Base-by-base conservation (phyloP, 192 early-diverging fungal species). In the Chytriomyces hyalinus region DNA sequence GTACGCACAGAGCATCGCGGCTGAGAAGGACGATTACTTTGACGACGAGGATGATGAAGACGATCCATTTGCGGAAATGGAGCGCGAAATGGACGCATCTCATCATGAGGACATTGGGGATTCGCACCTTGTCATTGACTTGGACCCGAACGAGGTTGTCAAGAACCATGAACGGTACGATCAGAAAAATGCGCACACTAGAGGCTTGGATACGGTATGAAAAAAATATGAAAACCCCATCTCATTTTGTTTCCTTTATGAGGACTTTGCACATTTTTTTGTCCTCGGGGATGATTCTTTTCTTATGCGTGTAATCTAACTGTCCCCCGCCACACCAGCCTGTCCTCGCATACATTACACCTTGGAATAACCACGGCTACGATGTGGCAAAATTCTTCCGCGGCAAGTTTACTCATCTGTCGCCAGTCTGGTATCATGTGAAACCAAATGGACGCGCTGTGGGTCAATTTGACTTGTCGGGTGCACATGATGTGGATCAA, bases 291-390 rank as follows among this genome's bases (percentile, higher is more conserved):
- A 26, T 26, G 24, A 26, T 26, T 26, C 24, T 36, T 36, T 36
- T 36, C 36, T 36, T 36, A 36, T 36, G 36, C 36, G 2, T 4
- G 36, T 36, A 36, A 36, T 36, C 2, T 36, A 36, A 36, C 36
- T 36, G 36, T 36, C 1, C 36, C 36, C 36, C 36, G 24, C 24
- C 24, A 0, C 4, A 4, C 36, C 36, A 57, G 15, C 13, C 13
- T 28, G 61, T 63, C n/a, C 73, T 80, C 8, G 78, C 72, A 3
- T 80, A 80, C 53, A 64, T 80, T 49, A 80, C 78, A 10, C 78
- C 78, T 20, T 80, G 78, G 78, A 74, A 80, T 48, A 80, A 80
- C 73, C 70, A 65, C 44, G 78, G 78, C 11, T 78, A 80, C 73
- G 78, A 80, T 61, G 46, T 80, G n/a, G 78, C 45, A 6, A 80